A percentile compares a stretch with the other conserved stretches of the same genome.
phyloP scores from a whole-genome alignment of 2,329 filamentous ascomycete species.

The Ophiostoma triangulosporum region DNA sequence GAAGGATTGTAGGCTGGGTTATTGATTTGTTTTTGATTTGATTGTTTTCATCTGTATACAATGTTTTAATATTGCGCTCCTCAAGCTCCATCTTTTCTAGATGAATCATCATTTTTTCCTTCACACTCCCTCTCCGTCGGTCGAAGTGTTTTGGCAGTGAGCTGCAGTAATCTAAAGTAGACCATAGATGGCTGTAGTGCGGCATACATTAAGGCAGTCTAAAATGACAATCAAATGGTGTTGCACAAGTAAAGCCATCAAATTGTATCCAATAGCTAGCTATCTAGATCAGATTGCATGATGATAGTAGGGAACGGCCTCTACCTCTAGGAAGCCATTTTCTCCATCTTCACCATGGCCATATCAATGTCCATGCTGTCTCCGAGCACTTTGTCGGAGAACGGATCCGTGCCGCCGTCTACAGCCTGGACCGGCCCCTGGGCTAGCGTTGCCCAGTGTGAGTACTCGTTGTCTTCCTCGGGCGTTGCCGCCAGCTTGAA shows the following conservation, averaged over 20 bases:
- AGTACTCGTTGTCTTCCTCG: conserved; percentile 39
- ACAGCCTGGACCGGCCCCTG: background rate
- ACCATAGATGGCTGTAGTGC: too few species aligned
- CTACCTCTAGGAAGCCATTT: background rate
- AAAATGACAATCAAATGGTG: too few species aligned
- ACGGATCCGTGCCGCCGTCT: background rate
- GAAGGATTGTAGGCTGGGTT: too few species aligned
- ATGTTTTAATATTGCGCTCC: too few species aligned
- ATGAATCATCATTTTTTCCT: too few species aligned
- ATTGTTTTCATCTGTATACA: too few species aligned
- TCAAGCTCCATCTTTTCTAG: too few species aligned
- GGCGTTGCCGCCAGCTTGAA: conserved; percentile 70
- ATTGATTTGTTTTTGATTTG: too few species aligned
- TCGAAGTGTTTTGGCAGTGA: too few species aligned
- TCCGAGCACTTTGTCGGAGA: conserved; percentile 4
- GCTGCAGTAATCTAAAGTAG: too few species aligned
- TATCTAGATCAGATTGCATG: background rate
- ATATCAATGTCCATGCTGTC: background rate
- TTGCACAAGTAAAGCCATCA: background rate
- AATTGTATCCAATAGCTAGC: background rate
- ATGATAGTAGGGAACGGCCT: background rate
- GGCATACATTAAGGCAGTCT: too few species aligned
- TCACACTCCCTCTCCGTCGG: too few species aligned
- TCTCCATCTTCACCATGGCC: conserved; percentile 5
- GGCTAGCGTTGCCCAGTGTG: conserved; percentile 5